phyloP scores from a whole-genome alignment of 2,329 filamentous ascomycete species.

The Paracoccidioides brasiliensis region DNA sequence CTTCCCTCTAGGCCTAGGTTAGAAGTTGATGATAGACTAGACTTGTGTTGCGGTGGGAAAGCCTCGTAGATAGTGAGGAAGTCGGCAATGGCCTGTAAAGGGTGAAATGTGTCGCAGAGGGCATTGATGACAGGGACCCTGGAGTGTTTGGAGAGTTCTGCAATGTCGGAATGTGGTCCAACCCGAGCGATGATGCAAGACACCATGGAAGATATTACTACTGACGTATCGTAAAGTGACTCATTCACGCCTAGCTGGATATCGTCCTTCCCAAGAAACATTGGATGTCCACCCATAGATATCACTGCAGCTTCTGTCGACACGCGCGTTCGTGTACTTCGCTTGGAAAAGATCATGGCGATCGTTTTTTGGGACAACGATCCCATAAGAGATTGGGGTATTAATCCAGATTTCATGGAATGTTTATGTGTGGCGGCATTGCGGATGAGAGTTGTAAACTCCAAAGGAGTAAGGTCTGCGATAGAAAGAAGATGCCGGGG shows the following conservation, averaged over 20 bases:
- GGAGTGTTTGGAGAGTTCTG: slow-evolving; percentile 56
- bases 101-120: slow-evolving; percentile 82
- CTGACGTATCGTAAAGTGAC: slow-evolving; percentile 79
- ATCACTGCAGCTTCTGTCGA: slow-evolving; percentile 85
- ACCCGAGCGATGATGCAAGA: slow-evolving; percentile 72
- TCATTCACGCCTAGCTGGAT: slow-evolving; percentile 95
- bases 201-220: slow-evolving; percentile 89
- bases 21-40: slow-evolving; percentile 15
- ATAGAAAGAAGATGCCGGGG: slow-evolving; percentile 89
- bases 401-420: slow-evolving; percentile 56
- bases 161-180: slow-evolving; percentile 61
- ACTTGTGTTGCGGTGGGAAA: slow-evolving; percentile 40
- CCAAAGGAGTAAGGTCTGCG: slow-evolving; percentile 63
- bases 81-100: slow-evolving; percentile 87
- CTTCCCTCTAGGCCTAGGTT: slow-evolving; percentile 62
- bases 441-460: slow-evolving; percentile 69
- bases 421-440: slow-evolving; percentile 69
- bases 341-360: slow-evolving; percentile 94
- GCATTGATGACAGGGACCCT: slow-evolving; percentile 75
- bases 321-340: slow-evolving; percentile 82
- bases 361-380: slow-evolving; percentile 65
- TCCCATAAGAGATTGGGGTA: slow-evolving; percentile 46
- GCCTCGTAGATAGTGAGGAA: slow-evolving; percentile 79
- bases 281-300: slow-evolving; percentile 80
- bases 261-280: slow-evolving; percentile 93